Base-by-base conservation (phyloP, 2,329 filamentous ascomycete genomes). In the Boeremia lycopersici region DNA sequence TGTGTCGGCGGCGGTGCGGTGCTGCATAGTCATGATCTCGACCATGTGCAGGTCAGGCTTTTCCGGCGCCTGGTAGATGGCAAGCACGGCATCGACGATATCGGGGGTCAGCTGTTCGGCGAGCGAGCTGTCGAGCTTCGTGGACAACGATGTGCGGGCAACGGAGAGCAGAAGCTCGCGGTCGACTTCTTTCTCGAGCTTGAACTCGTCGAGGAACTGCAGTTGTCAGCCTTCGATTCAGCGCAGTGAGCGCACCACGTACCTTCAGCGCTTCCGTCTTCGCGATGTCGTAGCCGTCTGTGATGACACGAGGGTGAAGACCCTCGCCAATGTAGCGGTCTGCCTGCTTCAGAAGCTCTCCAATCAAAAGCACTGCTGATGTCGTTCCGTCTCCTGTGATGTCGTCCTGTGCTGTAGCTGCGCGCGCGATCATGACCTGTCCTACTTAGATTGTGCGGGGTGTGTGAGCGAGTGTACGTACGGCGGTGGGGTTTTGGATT, bases 21-120 rank as follows among this genome's bases (percentile, higher is more conserved):
- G 95, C 81, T 99, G 95, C 93, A 99, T 98, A 76, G 96, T 98
- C 95, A 99, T 99, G 70, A 99, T 98, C 79, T 99, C 95, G 64
- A 99, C 85, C 95, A 99, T 99, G 82, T 98, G 93, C 71, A 99
- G 79, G 78, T 99, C 95, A 52, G 96, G 96, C 81, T 98, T 98
- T 60, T 86, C 87, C 25, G 91, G 91, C 15, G 90, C 82, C 75
- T 92, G 85, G 81, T 97, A 93, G 75, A 99, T 99, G 62, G 95
- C 86, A 53, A 99, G 87, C 42, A 99, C 95, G 56, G 95, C 90
- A 74, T 99, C 95, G 71, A 98, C 95, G 70, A 99, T 96, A 69
- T 91, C 90, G 53, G 95, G 92, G 0, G 93, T 98, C 59, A 99
- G 87, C 75, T 93, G 90, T 74, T 93, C 87, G 44, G 95, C 95